Conservation (phyloP, 257 asterid genomes). For the Nicotiana tabacum region DNA sequence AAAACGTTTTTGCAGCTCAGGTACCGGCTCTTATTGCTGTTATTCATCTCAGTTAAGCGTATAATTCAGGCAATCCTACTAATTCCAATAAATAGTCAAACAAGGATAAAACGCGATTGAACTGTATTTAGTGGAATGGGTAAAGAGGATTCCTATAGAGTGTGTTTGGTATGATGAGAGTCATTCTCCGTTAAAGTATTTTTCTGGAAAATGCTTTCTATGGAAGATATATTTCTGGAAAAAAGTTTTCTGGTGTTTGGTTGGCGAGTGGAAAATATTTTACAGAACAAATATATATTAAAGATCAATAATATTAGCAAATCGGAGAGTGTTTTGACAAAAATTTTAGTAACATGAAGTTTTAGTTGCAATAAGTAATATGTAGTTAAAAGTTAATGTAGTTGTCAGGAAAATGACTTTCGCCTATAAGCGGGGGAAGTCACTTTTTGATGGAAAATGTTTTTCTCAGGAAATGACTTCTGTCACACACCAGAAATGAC, state of each 20-base stretch:
- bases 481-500: too few relatives aligned
- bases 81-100: background rate
- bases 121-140: background rate
- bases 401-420: background rate
- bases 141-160: background rate
- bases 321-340: background rate
- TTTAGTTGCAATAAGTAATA: background rate
- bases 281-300: background rate
- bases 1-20: slow-evolving; percentile 29
- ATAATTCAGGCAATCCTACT: background rate
- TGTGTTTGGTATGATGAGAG: background rate
- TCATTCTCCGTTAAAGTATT: background rate
- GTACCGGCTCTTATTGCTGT: slow-evolving; percentile 16
- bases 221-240: background rate
- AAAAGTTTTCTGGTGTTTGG: background rate
- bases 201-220: too few relatives aligned
- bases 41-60: background rate
- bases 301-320: background rate
- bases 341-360: background rate
- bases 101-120: background rate
- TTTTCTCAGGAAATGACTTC: background rate
- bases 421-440: background rate
- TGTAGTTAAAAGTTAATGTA: background rate
- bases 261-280: background rate
- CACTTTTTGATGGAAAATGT: background rate